Evolutionary conservation across 2,329 filamentous ascomycete species (phyloP).

Genomic region (Leptographium radiaticola): DNA sequence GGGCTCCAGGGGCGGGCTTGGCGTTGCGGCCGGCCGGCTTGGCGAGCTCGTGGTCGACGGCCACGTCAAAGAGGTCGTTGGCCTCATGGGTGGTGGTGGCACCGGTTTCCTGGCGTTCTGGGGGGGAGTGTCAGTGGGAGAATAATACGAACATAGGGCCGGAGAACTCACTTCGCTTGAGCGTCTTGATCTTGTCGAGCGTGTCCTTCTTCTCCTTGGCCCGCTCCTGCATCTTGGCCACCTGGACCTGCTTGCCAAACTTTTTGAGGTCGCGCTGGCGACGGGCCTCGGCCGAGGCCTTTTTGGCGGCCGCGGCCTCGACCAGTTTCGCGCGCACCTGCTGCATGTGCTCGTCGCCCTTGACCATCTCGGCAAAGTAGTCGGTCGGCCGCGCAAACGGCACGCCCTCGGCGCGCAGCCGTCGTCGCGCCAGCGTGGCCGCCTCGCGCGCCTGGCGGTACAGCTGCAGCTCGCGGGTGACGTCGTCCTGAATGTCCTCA

Average conservation of each 20-base stretch:
- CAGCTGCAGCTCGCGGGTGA: conserved; percentile 84
- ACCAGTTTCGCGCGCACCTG: conserved; percentile 88
- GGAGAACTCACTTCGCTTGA: conserved; percentile 81
- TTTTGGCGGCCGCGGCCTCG: conserved; percentile 84
- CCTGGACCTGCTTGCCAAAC: conserved; percentile 96
- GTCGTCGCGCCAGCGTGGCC: conserved; percentile 56
- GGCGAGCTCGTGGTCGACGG: conserved; percentile 54
- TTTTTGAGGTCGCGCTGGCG: conserved; percentile 95
- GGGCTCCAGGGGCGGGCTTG: conserved; percentile 25
- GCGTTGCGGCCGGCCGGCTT: conserved; percentile 17
- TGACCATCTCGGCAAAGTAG: conserved; percentile 99
- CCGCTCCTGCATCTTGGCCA: conserved; percentile 89
- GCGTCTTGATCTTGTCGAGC: conserved; percentile 82
- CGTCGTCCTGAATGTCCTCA: conserved; percentile 76
- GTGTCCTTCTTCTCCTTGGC: conserved; percentile 86
- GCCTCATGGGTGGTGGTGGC: conserved; percentile 59
- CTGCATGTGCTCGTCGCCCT: conserved; percentile 96
- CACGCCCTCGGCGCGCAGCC: conserved; percentile 68
- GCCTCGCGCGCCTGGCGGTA: conserved; percentile 80
- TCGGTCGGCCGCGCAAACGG: conserved; percentile 82
- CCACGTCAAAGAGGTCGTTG: conserved; percentile 86
- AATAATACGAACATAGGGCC: background rate
- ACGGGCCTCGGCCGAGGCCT: conserved; percentile 80
- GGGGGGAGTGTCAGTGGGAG: background rate
- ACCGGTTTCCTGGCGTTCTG: conserved; percentile 70